phyloP scores from a whole-genome alignment of 768 basidiomycete genomes.

The Chalciporus piperatus region DNA sequence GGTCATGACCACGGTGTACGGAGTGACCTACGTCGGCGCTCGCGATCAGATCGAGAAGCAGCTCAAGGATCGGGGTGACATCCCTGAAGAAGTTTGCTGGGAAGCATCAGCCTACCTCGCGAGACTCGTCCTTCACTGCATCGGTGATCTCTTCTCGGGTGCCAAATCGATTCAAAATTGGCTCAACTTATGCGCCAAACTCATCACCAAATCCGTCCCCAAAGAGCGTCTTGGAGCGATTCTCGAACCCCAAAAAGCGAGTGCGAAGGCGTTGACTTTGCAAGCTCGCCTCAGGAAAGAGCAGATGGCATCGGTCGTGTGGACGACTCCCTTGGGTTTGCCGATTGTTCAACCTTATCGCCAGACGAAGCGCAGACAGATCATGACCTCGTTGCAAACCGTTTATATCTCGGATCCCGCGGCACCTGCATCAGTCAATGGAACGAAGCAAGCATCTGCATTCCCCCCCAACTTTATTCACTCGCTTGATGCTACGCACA shows the following conservation, averaged over 20 bases:
- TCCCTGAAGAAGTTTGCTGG: constrained; percentile 75
- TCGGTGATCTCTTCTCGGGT: constrained; percentile 91
- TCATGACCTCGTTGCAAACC: constrained; percentile 80
- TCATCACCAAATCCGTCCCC: constrained; percentile 87
- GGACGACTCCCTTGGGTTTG: constrained; percentile 94
- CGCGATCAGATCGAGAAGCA: constrained; percentile 93
- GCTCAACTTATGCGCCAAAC: constrained; percentile 78
- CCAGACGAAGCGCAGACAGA: constrained; percentile 76
- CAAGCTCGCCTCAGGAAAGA: constrained; percentile 63
- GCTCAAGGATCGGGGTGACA: constrained; percentile 69
- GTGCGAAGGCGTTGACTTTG: constrained; percentile 19
- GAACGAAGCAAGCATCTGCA: constrained; percentile 87
- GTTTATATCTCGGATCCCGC: constrained; percentile 90
- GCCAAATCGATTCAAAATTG: constrained; percentile 90
- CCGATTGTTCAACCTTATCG: constrained; percentile 97
- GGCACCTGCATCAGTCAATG: constrained; percentile 71
- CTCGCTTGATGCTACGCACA: constrained; percentile 96
- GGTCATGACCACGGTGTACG: constrained; percentile 99
- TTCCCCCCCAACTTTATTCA: constrained; percentile 99
- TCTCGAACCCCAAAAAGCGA: constrained; percentile 17
- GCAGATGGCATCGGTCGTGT: constrained; percentile 93
- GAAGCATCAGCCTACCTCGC: constrained; percentile 75
- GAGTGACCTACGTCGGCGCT: constrained; percentile 94
- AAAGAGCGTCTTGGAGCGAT: constrained; percentile 57
- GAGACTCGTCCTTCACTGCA: constrained; percentile 70